Conservation (phyloP, 106 monocot genomes). For the Dioscorea zingiberensis region DNA sequence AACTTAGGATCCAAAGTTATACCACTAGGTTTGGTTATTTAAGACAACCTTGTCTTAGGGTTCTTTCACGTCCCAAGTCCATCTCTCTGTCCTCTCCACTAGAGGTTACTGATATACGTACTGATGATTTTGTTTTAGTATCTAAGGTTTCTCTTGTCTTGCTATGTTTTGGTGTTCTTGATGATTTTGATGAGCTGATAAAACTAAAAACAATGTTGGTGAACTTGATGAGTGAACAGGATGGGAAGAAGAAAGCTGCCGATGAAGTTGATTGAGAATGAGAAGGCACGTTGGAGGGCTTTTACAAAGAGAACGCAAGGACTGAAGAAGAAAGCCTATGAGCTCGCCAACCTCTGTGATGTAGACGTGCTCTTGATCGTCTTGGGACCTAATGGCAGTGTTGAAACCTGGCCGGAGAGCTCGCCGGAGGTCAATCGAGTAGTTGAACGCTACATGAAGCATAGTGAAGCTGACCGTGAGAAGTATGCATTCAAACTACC, state of each 20-base stretch:
- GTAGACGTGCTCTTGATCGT: not conserved
- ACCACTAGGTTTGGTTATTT: too few relatives aligned
- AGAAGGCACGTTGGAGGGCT: not conserved
- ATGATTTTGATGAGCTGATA: too few relatives aligned
- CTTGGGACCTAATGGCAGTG: not conserved
- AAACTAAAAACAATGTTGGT: not conserved
- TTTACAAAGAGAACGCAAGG: not conserved
- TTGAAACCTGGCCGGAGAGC: not conserved
- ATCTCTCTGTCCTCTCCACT: too few relatives aligned
- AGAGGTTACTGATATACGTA: too few relatives aligned
- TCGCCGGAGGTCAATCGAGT: not conserved
- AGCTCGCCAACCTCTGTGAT: not conserved
- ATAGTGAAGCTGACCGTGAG: too few relatives aligned
- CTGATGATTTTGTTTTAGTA: too few relatives aligned
- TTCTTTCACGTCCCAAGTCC: too few relatives aligned
- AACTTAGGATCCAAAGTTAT: too few relatives aligned
- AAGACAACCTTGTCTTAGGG: too few relatives aligned
- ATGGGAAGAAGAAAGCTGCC: not conserved
- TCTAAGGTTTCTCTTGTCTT: too few relatives aligned
- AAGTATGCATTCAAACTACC: too few relatives aligned
- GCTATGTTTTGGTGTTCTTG: too few relatives aligned
- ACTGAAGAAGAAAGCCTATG: slow-evolving; percentile 2
- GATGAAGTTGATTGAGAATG: not conserved
- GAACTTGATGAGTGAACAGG: not conserved
- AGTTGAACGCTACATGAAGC: not conserved